Base-by-base conservation (phyloP, 1,139 yeast species). In the Blastobotrys ciferrii region DNA sequence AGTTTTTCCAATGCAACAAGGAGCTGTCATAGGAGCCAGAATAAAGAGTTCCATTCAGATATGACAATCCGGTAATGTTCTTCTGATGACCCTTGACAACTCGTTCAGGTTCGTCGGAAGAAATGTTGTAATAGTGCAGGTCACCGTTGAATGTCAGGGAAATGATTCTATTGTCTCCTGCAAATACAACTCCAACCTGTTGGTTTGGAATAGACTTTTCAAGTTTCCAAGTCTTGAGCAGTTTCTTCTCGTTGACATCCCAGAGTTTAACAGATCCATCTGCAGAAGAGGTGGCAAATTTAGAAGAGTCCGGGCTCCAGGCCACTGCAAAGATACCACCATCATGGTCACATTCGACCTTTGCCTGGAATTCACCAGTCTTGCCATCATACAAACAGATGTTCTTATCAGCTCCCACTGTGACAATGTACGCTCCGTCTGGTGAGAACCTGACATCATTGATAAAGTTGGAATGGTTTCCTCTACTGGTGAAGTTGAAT, bases 1-100 rank as follows among this genome's bases (percentile, higher is more conserved):
- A 74, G 2, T 68, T 45, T 13, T 65, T 65, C 94, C 96, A 87
- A 52, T 74, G 66, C 50, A 77, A 69, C n/a, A 87, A 66, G 45
- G 77, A 70, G 15, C 98, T 97, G 64, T 91, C 96, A 48, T 87
- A 81, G 13, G 92, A 82, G n/a, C 96, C 97, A 3, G 94, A 78
- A 54, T 68, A 70, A 17, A 82, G 54, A 0, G 61, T 59, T 1
- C 66, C 61, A 11, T 59, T 56, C 2, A 62, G 60, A 3, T 72
- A 61, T 1, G 78, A 65, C 35, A 82, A 62, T 0, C 85, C 73
- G 1, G 96, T 87, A 49, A 92, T 77, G 15, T 89, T 76, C 58
- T 81, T 81, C 65, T 89, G 96, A 61, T 92, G 98, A 15, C 98
- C 97, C 47, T 70, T 64, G 15, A 89, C 66, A 0, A 74, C 69